These are phyloP conservation scores for Penicillium silybi DNA, from an alignment of 495 filamentous ascomycete genomes.

Conservation along the genomic window DNA sequence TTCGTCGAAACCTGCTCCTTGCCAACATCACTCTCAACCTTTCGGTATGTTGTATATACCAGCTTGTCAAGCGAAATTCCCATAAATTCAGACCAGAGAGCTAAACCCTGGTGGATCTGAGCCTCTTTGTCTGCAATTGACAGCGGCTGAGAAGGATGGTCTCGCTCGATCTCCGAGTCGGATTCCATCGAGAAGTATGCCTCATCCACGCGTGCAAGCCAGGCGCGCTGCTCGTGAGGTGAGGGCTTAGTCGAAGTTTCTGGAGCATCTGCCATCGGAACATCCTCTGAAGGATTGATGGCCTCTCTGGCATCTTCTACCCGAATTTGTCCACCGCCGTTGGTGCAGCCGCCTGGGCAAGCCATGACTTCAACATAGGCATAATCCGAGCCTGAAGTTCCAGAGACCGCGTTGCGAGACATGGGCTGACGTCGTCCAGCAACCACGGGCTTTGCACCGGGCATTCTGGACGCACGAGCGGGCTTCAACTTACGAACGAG, in stretches of 20 bases:
- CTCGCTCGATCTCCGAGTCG: slow-evolving; percentile 34
- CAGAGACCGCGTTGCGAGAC: slow-evolving; percentile 27
- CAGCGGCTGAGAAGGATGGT: slow-evolving; percentile 5
- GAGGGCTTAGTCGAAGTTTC: slow-evolving; percentile 50
- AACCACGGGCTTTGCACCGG: slow-evolving; percentile 54
- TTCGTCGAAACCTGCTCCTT: slow-evolving; percentile 53
- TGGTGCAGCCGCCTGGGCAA: slow-evolving; percentile 95
- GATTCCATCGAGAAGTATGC: slow-evolving; percentile 86
- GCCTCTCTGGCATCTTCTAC: slow-evolving; percentile 62
- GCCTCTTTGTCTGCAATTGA: slow-evolving; percentile 30
- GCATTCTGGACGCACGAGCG: slow-evolving; percentile 66
- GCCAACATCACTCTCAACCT: slow-evolving; percentile 92
- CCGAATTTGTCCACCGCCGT: slow-evolving; percentile 93
- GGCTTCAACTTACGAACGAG: slow-evolving; percentile 87
- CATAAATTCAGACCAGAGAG: slow-evolving; percentile 69
- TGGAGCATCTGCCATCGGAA: slow-evolving; percentile 2
- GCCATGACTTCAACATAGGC: slow-evolving; percentile 98
- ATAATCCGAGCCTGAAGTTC: slow-evolving; percentile 56
- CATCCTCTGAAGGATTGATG: slow-evolving; percentile 9
- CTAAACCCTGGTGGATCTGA: slow-evolving; percentile 52
- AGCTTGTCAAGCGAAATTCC: slow-evolving; percentile 67
- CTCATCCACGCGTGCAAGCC: slow-evolving; percentile 85
- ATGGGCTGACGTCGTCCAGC: slow-evolving; percentile 41
- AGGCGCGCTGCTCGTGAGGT: slow-evolving; percentile 73
- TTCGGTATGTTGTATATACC: slow-evolving; percentile 79